Conservation (phyloP, 1,284 basidiomycete genomes). For the Rhodotorula glutinis region DNA sequence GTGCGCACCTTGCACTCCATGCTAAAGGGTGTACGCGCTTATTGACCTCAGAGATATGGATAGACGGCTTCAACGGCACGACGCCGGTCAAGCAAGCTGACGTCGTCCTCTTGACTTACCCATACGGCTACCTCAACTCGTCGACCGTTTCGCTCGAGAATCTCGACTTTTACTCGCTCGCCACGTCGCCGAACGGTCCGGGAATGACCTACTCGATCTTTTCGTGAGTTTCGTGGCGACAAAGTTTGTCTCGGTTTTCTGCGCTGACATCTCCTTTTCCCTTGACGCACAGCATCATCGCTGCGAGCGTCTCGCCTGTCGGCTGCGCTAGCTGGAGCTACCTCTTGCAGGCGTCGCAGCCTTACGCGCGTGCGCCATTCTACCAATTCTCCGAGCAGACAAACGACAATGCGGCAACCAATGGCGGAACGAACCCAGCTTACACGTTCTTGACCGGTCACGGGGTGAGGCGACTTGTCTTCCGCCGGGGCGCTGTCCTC, state of each 20-base stretch:
- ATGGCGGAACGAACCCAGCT: constrained; percentile 42
- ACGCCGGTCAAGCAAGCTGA: constrained; percentile 45
- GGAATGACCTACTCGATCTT: constrained; percentile 44
- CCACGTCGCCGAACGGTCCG: constrained; percentile 36
- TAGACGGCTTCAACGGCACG: constrained; percentile 39
- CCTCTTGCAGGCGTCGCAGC: constrained; percentile 36
- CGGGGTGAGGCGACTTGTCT: constrained; percentile 4
- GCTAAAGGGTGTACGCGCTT: not conserved
- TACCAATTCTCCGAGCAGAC: constrained; percentile 40
- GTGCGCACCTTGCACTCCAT: not conserved
- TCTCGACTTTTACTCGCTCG: constrained; percentile 41
- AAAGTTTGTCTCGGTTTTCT: not conserved
- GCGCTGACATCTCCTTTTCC: too few relatives aligned
- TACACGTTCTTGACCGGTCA: constrained; percentile 42
- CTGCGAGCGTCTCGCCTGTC: constrained; percentile 31
- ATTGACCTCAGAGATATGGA: not conserved
- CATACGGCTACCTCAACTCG: constrained; percentile 37
- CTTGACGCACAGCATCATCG: constrained; percentile 26
- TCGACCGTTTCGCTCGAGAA: constrained; percentile 16
- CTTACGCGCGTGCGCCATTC: constrained; percentile 42
- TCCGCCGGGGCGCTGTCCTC: too few relatives aligned
- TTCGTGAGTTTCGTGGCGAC: constrained; percentile 1
- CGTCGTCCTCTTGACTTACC: constrained; percentile 43
- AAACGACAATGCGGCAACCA: constrained; percentile 33
- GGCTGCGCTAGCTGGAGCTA: constrained; percentile 43